These are phyloP conservation scores for Chlamydomonas incerta DNA, from an alignment of 139 green algal species.

Conservation along the genomic window DNA sequence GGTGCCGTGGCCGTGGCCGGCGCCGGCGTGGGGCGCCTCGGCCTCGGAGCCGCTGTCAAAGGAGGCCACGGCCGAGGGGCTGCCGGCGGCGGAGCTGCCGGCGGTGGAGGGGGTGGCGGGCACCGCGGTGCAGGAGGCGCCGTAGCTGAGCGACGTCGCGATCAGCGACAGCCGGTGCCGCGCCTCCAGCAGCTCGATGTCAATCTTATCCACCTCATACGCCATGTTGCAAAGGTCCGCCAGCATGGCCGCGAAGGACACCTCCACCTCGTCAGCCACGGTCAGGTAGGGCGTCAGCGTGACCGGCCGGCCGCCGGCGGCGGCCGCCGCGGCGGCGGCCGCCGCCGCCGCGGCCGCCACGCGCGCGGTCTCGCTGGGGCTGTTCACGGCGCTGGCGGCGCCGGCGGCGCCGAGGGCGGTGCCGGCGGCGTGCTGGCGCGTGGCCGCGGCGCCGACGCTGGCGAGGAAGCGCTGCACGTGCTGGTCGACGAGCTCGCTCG, in stretches of 20 bases:
- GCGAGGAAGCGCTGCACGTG: slow-evolving; percentile 27
- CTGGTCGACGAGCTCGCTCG: slow-evolving; percentile 26
- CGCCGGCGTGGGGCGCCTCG: background rate
- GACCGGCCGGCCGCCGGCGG: background rate
- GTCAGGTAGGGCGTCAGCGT: slow-evolving; percentile 38
- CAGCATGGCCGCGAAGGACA: slow-evolving; percentile 50
- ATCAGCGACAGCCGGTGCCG: slow-evolving; percentile 47
- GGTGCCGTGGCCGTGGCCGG: background rate
- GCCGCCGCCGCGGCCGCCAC: background rate
- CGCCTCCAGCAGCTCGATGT: slow-evolving; percentile 24
- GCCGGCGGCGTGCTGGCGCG: background rate
- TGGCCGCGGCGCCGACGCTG: background rate
- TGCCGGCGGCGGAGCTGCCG: background rate
- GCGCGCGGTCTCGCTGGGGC: background rate
- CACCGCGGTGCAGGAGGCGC: background rate
- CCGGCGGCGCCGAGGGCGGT: background rate
- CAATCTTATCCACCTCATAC: slow-evolving; percentile 50
- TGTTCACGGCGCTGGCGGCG: too few species aligned
- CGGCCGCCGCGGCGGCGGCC: background rate
- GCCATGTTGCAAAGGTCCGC: slow-evolving; percentile 64
- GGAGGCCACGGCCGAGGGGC: too few species aligned
- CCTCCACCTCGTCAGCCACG: slow-evolving; percentile 42
- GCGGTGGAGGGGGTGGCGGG: background rate
- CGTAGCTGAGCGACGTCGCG: slow-evolving; percentile 34
- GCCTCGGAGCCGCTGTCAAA: background rate